Base-by-base conservation (phyloP, 306 rosid species). In the Phaseolus lunatus region DNA sequence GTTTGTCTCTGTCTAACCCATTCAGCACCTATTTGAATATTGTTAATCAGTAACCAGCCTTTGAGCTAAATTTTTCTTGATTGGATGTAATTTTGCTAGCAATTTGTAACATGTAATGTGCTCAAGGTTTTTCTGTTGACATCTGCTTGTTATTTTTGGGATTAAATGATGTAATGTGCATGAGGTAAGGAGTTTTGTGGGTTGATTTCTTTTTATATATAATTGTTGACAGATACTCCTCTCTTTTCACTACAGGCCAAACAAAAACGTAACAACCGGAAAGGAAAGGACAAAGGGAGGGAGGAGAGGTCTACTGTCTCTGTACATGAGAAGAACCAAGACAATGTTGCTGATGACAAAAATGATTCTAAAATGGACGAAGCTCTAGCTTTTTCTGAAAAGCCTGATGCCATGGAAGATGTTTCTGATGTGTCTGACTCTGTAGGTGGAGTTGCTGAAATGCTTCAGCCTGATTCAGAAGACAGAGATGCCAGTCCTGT, bases 371-470 rank as follows among this genome's bases (percentile, higher is more conserved):
- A 33, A 45, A 62, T 76, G 78, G 96, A 94, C 76, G 95, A 84
- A 39, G 83, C 69, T 70, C 84, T 85, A 57, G 84, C 83, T 62
- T 80, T 57, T 70, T 81, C 86, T 64, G 96, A 87, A 73, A 96
- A 88, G 89, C 80, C 83, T 72, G 96, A 90, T 76, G 66, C 82
- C 27, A 23, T 84, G 50, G 99, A 96, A 52, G 90, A 88, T 87
- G 87, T 83, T 49, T 93, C 98, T 43, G 99, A 96, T 22, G 81
- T 84, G 53, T 96, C 98, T 63, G 98, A 96, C 80, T 96, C 97
- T 29, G 85, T 84, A 47, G 99, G 91, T 81, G 96, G 91, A 54
- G 88, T 85, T 70, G 72, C 85, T 20, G 97, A 88, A 85, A 71
- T 72, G 7, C 88, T 83, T 86, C 96, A 68, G 76, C 96, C 84